Evolutionary conservation across 345 rosid genomes (phyloP).

Genomic region (Stellera chamaejasme): DNA sequence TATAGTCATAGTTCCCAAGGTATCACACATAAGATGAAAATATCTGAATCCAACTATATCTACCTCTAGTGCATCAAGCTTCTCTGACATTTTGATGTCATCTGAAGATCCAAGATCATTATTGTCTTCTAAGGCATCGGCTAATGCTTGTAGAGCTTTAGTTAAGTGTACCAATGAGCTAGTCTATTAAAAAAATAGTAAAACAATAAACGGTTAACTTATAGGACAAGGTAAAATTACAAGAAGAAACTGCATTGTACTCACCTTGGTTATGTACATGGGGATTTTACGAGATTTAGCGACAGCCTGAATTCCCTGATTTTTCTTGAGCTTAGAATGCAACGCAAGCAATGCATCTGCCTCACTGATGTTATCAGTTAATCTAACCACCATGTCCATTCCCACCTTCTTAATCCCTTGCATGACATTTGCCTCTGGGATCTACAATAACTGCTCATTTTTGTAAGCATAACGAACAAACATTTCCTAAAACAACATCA

Average conservation of each 20-base stretch:
- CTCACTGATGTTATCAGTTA: constrained; percentile 66
- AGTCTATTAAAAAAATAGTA: constrained; percentile 58
- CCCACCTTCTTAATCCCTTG: constrained; percentile 64
- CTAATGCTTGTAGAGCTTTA: constrained; percentile 46
- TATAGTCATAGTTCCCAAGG: no score
- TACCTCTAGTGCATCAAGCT: constrained; percentile 82
- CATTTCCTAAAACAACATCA: no score
- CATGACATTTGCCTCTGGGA: constrained; percentile 52
- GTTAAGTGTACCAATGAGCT: constrained; percentile 69
- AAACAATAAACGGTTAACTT: neutral
- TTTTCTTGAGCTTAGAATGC: constrained; percentile 81
- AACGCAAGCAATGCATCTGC: constrained; percentile 79
- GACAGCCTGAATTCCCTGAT: constrained; percentile 64
- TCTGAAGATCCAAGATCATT: constrained; percentile 44
- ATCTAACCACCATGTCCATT: constrained; percentile 37
- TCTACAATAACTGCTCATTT: constrained; percentile 43
- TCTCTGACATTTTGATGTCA: constrained; percentile 41
- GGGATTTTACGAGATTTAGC: constrained; percentile 64
- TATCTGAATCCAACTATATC: constrained; percentile 1
- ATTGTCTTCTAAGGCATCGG: constrained; percentile 41
- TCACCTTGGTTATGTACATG: constrained; percentile 68
- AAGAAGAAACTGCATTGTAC: neutral
- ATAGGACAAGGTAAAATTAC: neutral
- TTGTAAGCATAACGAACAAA: constrained; percentile 21
- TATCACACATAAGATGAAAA: neutral